Evolutionary conservation across 257 asterid genomes (phyloP), one percentile per base, ranked within the genome.

Genomic region (Cruciata laevipes): DNA sequence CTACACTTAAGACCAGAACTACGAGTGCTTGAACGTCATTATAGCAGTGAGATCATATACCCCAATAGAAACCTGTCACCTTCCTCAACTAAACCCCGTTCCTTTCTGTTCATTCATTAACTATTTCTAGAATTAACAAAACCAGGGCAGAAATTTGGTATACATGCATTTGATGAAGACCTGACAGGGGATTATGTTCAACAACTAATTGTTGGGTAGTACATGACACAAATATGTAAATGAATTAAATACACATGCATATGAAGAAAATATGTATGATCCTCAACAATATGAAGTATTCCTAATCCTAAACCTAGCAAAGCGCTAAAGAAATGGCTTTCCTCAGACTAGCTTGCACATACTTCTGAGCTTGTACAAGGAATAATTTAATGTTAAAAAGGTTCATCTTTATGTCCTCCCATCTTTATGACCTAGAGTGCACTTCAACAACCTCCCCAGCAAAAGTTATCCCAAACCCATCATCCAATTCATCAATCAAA

Each of bases 401-500:
- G 25, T 9, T 51, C 24, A 66, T 30, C 67, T 42, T 66, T 47
- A n/a, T 38, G 32, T 42, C n/a, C 66, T 49, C 71, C 51, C 58
- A 25, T 13, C 23, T 64, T 30, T n/a, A 24, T 11, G 53, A 42
- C 51, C 51, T 53, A 42, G 59, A 65, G 61, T 44, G 47, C 71
- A 57, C 32, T 9, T 40, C 38, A 42, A 65, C 64, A 58, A 42
- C 68, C 60, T 21, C 61, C 38, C 52, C 57, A 51, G 61, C 38
- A 32, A 49, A 66, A 65, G 14, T 7, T 44, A 72, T 58, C 38
- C 64, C 60, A 51, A 67, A 61, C 59, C 73, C 68, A 66, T 66
- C 63, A 67, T 47, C 18, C 21, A 67, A 72, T 33, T 73, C 63
- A 67, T 73, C 68, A 11, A 73, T 58, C 24, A 66, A 38, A 16